phyloP scores from a whole-genome alignment of 2,329 filamentous ascomycete genomes.

The Pseudogymnoascus sp. region DNA sequence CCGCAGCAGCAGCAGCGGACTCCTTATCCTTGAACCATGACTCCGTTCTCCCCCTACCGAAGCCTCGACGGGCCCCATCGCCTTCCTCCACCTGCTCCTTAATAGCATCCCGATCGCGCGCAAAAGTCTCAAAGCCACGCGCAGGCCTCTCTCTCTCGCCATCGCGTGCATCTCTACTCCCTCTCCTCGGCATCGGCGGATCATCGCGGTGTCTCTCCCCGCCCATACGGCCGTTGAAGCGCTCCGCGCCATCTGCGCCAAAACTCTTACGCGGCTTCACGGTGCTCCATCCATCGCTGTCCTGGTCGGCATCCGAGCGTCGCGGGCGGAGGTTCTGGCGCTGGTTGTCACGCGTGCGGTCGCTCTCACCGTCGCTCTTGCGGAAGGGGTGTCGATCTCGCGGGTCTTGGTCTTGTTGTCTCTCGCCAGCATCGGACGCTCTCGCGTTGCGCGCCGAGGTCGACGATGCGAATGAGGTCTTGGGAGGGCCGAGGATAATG shows the following conservation, averaged over 20 bases:
- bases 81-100: slow-evolving; percentile 41
- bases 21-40: slow-evolving; percentile 64
- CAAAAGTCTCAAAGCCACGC: slow-evolving; percentile 42
- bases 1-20: slow-evolving; percentile 18
- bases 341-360: slow-evolving; percentile 39
- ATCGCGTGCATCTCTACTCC: slow-evolving; percentile 44
- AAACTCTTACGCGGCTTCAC: slow-evolving; percentile 68
- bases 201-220: slow-evolving; percentile 36
- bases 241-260: slow-evolving; percentile 59
- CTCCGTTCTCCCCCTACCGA: slow-evolving; percentile 56
- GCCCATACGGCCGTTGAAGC: slow-evolving; percentile 58
- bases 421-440: slow-evolving; percentile 45
- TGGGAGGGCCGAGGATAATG: slow-evolving; percentile 76
- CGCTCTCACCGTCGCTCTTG: slow-evolving; percentile 41
- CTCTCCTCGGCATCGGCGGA: slow-evolving; percentile 32
- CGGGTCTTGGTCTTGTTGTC: slow-evolving; percentile 40
- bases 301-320: slow-evolving; percentile 47
- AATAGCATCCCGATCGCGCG: slow-evolving; percentile 41
- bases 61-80: slow-evolving; percentile 52
- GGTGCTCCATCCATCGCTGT: slow-evolving; percentile 65
- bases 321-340: slow-evolving; percentile 40
- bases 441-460: slow-evolving; percentile 43
- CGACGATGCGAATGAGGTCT: slow-evolving; percentile 71
- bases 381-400: slow-evolving; percentile 55
- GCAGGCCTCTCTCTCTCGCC: slow-evolving; percentile 43